Evolutionary conservation across 176 grass and related monocot genomes (phyloP).

Genomic region (Phyllostachys edulis): DNA sequence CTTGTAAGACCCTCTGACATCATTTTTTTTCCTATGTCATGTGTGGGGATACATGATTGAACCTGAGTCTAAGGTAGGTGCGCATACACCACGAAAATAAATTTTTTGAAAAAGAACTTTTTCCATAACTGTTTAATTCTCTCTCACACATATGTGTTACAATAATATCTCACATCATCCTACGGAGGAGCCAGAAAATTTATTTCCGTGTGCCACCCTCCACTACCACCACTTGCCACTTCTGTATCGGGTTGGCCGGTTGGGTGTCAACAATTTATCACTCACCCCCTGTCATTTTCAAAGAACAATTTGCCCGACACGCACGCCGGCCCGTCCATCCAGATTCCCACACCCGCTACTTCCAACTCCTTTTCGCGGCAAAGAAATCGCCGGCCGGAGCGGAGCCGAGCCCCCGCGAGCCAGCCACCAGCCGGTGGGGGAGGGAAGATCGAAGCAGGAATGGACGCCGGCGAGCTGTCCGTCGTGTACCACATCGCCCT

Average conservation of each 20-base stretch:
- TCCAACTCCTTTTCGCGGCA: conserved; percentile 13
- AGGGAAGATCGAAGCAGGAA: neutral
- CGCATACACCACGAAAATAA: no score
- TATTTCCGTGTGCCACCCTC: neutral
- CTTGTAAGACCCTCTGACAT: no score
- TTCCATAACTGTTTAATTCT: no score
- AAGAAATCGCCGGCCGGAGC: conserved; percentile 19
- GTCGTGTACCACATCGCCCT: conserved; percentile 73
- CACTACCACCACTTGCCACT: neutral
- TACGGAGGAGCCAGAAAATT: no score
- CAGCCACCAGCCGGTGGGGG: neutral
- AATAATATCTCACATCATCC: no score
- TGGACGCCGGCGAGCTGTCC: conserved; percentile 73
- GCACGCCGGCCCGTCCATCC: neutral
- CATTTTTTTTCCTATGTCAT: no score
- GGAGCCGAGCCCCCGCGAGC: neutral
- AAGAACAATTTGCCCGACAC: neutral
- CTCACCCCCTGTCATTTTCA: neutral
- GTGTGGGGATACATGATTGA: neutral
- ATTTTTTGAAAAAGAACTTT: no score
- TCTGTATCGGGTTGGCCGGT: neutral
- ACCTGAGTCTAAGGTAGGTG: no score
- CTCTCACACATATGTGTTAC: no score
- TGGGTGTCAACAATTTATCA: neutral
- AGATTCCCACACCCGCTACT: conserved; percentile 30